Base-by-base conservation (phyloP, 2,329 filamentous ascomycete genomes). In the Pseudogymnoascus sp. region DNA sequence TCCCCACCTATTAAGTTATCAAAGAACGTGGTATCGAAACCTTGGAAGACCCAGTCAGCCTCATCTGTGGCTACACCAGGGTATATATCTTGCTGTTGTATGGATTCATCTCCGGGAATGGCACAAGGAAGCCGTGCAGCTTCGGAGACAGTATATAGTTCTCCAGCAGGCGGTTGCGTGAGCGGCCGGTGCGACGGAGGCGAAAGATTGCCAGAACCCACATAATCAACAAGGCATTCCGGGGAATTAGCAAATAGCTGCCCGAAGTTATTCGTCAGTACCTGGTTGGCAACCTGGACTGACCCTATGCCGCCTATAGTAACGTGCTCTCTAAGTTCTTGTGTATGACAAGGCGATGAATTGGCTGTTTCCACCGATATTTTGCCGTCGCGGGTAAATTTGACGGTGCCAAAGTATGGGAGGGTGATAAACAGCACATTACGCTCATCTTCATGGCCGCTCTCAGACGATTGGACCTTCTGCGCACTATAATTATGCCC, bases 341-440 rank as follows among this genome's bases (percentile, higher is more conserved):
- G 12, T 12, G 7, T 46, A 46, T 46, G 11, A 26, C 12, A 12
- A 26, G 41, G 2, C 22, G 12, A 50, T 50, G 10, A 6, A 2
- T 50, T 28, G 11, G 24, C 22, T 6, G 12, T 28, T 50, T 50
- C 43, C 12, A 28, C 2, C 22, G 14, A 26, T 50, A 2, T n/a
- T 26, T 10, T 50, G 43, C 68, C 66, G n/a, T 69, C 66, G 11
- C 67, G 68, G 1, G 68, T 64, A 64, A 76, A 73, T 16, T 66
- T 72, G 61, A 75, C 69, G 24, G 68, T 69, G 7, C 73, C 72
- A 64, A 74, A 72, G 62, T 72, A 75, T 1, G 72, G 72, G 38
- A 73, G 70, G 61, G 64, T 60, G 12, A 67, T 43, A 50, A 26
- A n/a, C 12, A 50, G 43, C 12, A 50, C 24, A 6, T 50, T 50